phyloP scores from a whole-genome alignment of 2,329 filamentous ascomycete species.

The Drechslerella coelobrocha region DNA sequence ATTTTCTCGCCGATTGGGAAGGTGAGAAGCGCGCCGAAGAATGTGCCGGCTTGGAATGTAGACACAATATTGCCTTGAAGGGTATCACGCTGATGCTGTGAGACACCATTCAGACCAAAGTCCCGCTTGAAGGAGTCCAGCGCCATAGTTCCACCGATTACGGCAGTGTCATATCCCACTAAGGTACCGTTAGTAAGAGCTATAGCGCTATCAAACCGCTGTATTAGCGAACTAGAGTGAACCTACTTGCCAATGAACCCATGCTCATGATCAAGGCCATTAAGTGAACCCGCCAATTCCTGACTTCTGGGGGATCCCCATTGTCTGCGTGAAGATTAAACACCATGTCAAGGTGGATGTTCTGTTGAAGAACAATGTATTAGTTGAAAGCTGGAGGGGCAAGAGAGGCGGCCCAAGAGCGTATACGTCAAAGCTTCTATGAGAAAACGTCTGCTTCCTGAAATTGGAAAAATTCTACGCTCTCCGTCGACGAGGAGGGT shows the following conservation, averaged over 20 bases:
- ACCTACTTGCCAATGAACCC: constrained; percentile 44
- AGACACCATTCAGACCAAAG: constrained; percentile 65
- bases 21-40: constrained; percentile 59
- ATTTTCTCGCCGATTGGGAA: constrained; percentile 63
- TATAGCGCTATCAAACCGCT: neutral
- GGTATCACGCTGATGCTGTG: constrained; percentile 54
- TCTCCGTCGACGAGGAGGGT: too few species aligned
- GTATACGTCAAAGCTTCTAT: too few species aligned
- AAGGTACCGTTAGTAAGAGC: constrained; percentile 57
- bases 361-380: constrained; percentile 10
- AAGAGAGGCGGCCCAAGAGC: too few species aligned
- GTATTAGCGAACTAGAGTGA: neutral
- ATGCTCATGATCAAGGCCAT: constrained; percentile 40
- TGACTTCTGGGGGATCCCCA: constrained; percentile 26
- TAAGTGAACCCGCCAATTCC: constrained; percentile 37
- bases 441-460: too few species aligned
- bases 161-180: constrained; percentile 68
- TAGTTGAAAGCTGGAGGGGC: too few species aligned
- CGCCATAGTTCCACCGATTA: constrained; percentile 78
- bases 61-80: constrained; percentile 61
- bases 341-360: constrained; percentile 11
- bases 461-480: too few species aligned
- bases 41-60: constrained; percentile 59
- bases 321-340: constrained; percentile 30
- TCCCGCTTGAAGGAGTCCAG: constrained; percentile 73